Conservation (phyloP, 2,329 filamentous ascomycete species). For the Cryphonectria radicalis region DNA sequence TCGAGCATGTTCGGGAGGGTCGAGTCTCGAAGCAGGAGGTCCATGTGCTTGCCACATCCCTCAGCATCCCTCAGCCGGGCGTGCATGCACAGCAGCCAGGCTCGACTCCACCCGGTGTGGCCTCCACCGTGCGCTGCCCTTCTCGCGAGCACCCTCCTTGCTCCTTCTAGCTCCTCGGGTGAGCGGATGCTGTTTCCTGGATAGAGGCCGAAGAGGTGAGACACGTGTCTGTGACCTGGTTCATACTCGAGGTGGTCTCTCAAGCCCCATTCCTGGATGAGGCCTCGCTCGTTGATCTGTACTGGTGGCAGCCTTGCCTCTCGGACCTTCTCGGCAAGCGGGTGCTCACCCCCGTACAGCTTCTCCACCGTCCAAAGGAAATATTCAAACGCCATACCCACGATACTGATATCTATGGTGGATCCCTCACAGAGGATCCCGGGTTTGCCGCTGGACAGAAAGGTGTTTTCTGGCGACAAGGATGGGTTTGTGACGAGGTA, state of each 20-base stretch:
- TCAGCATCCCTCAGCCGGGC: constrained; percentile 47
- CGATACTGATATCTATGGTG: constrained; percentile 51
- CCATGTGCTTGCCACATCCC: constrained; percentile 43
- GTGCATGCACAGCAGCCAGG: constrained; percentile 54
- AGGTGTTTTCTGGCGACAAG: constrained; percentile 42
- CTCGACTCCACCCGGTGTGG: constrained; percentile 56
- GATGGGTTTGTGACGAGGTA: constrained; percentile 41
- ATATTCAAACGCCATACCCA: constrained; percentile 36
- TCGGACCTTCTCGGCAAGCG: constrained; percentile 30
- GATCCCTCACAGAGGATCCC: constrained; percentile 48
- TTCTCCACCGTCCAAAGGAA: constrained; percentile 35
- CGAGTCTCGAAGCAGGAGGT: constrained; percentile 44
- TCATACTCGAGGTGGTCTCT: constrained; percentile 46
- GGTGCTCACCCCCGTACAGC: constrained; percentile 21
- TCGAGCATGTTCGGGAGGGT: constrained; percentile 51
- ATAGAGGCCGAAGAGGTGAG: constrained; percentile 53
- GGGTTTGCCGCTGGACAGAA: constrained; percentile 40
- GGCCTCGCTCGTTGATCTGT: constrained; percentile 40
- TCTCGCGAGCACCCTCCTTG: constrained; percentile 37
- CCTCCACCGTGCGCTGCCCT: constrained; percentile 44
- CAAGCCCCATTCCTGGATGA: constrained; percentile 47
- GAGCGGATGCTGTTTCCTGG: constrained; percentile 46
- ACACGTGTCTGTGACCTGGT: constrained; percentile 55
- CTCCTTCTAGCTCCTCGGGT: constrained; percentile 36
- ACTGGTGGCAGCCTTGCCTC: constrained; percentile 33